Base-by-base conservation (phyloP, 768 basidiomycete genomes). In the Boletus rubescentipes region DNA sequence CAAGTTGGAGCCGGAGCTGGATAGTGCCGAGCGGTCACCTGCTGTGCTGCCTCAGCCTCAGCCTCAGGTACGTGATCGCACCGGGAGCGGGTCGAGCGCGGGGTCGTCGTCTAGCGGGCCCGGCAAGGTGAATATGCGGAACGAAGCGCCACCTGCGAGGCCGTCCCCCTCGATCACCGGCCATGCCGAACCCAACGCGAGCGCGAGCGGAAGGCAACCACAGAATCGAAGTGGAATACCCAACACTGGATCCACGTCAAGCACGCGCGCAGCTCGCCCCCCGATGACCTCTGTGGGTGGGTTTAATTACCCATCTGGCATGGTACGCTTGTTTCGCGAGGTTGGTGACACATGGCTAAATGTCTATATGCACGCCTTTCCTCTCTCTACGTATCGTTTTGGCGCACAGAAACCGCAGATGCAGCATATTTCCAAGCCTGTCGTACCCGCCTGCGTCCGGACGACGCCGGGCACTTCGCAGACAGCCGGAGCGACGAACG, bases 281-380 rank as follows among this genome's bases (percentile, higher is more conserved):
- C 6, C 6, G 12, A 16, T 23, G 11, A 2, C 73, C 21, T 73
- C 79, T 2, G 68, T 75, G 53, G 81, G 81, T 26, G 79, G 79
- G 2, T 83, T 79, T 59, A 73, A 79, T 60, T 77, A 78, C 51
- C 77, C 79, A 0, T 67, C 76, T 45, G 78, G 75, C 21, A 66
- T 74, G 68, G 82, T 81, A 58, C 9, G 74, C 67, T 21, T 48
- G 14, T 16, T 4, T 2, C 29, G 49, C n/a, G 3, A 20, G 44
- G 32, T 20, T 18, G 20, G 23, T 18, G 11, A 42, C 8, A 2
- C 21, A 0, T 15, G 6, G 10, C 21, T 55, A 10, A 55, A 39
- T 29, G 34, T 11, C 4, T 61, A 43, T 58, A 58, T 61, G 55
- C 40, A 36, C 32, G 18, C 14, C 23, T 14, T 37, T 8, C 5